Evolutionary conservation across 2,329 filamentous ascomycete species (phyloP).

Genomic region (Macroventuria anomochaeta): DNA sequence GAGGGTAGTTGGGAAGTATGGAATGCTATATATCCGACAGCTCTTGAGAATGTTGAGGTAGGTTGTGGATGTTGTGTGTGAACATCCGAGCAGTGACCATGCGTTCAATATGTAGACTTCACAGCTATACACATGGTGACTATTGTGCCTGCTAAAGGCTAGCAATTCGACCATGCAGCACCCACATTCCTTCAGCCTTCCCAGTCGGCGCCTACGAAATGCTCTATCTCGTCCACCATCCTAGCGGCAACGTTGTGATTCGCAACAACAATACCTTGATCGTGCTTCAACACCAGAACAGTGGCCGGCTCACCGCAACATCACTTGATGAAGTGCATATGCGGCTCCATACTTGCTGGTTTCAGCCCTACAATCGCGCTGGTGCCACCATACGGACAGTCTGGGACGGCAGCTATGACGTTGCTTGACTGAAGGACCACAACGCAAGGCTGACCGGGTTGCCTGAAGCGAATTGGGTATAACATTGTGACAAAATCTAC

Average conservation of each 20-base stretch:
- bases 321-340: slow-evolving; percentile 1
- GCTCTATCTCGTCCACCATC: slow-evolving; percentile 14
- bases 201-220: slow-evolving; percentile 2
- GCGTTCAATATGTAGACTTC: neutral
- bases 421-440: too few relatives aligned
- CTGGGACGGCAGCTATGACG: neutral
- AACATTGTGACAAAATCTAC: slow-evolving; percentile 14
- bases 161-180: neutral
- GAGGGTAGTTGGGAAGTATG: slow-evolving; percentile 7
- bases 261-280: slow-evolving; percentile 8
- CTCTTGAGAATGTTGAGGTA: neutral
- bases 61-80: neutral
- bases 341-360: slow-evolving; percentile 4
- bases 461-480: too few relatives aligned
- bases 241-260: slow-evolving; percentile 8
- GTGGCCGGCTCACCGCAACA: slow-evolving; percentile 15
- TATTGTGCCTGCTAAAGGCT: neutral
- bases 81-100: neutral
- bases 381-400: neutral
- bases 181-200: slow-evolving; percentile 4
- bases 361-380: slow-evolving; percentile 1
- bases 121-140: neutral
- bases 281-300: neutral
- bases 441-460: too few relatives aligned
- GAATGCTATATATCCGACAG: neutral